These are phyloP conservation scores for Plantago ovata DNA, from an alignment of 257 asterid genomes.

Conservation along the genomic window DNA sequence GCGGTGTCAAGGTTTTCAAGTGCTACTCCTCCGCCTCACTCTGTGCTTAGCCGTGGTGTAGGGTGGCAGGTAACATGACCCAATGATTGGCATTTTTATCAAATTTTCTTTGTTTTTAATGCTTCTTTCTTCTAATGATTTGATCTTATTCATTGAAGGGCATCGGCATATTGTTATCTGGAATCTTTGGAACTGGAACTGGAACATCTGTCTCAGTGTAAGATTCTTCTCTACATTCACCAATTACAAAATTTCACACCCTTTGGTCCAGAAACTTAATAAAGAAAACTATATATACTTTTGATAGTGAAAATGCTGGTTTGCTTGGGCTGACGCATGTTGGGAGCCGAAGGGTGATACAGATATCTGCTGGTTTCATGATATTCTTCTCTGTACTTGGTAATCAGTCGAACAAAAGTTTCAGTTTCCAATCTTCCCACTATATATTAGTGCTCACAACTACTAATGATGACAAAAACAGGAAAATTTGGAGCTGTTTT, in stretches of 20 bases:
- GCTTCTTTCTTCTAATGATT: too few species aligned
- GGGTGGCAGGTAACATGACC: conserved; percentile 83
- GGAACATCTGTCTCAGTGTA: conserved; percentile 95
- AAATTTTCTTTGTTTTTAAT: not conserved
- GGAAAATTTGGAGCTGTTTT: conserved; percentile 97
- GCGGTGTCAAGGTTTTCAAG: conserved; percentile 91
- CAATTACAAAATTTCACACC: too few species aligned
- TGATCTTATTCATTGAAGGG: conserved; percentile 53
- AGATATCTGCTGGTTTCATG: conserved; percentile 96
- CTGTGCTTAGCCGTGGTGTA: conserved; percentile 90
- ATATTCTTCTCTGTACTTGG: conserved; percentile 92
- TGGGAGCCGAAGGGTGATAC: conserved; percentile 92
- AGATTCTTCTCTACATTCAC: conserved; percentile 23
- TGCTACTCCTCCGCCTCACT: conserved; percentile 92
- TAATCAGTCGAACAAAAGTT: conserved; percentile 9
- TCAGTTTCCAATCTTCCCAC: not conserved
- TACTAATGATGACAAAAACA: conserved; percentile 17
- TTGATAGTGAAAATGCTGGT: conserved; percentile 86
- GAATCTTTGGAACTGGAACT: conserved; percentile 82
- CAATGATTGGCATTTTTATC: not conserved
- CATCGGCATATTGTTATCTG: conserved; percentile 68
- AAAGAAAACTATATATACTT: not conserved
- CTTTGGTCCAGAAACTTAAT: too few species aligned
- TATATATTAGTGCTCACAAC: not conserved
- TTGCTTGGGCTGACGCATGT: conserved; percentile 80